A percentile compares a stretch with the other conserved stretches of the same genome.
These are phyloP conservation scores for Leucaena leucocephala DNA, from an alignment of 306 rosid species.

Conservation along the genomic window DNA sequence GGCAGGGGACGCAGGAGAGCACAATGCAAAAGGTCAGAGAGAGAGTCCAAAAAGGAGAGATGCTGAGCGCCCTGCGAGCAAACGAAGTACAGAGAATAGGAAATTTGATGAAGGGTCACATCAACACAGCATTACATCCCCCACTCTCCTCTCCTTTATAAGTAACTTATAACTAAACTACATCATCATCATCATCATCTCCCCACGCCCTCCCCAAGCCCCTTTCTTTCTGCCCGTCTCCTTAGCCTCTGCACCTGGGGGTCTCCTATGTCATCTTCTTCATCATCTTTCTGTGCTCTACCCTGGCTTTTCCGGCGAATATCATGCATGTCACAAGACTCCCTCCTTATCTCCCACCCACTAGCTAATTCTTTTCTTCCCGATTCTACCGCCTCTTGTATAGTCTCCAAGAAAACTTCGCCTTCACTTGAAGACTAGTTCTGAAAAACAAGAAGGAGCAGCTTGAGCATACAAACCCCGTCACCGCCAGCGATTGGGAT, in stretches of 20 bases:
- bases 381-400: neutral
- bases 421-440: too few relatives aligned
- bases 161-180: neutral
- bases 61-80: neutral
- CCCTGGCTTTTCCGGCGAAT: slow-evolving; percentile 46
- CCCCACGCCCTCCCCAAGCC: too few relatives aligned
- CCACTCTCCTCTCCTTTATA: neutral
- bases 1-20: neutral
- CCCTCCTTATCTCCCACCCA: neutral
- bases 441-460: neutral
- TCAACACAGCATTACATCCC: neutral
- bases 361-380: neutral
- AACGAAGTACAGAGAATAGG: slow-evolving; percentile 23
- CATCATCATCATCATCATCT: neutral
- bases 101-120: slow-evolving; percentile 26
- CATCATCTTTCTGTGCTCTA: slow-evolving; percentile 57
- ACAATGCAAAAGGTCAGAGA: neutral
- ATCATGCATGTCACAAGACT: slow-evolving; percentile 31
- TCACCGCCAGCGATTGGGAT: neutral
- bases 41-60: slow-evolving; percentile 12
- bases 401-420: neutral
- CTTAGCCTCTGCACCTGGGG: slow-evolving; percentile 21
- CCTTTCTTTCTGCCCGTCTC: neutral
- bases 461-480: neutral
- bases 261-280: neutral